Percentiles rank a stretch among this genome's conserved stretches.
These are phyloP conservation scores for Canna indica DNA, from an alignment of 176 grass and related monocot genomes.

Conservation along the genomic window DNA sequence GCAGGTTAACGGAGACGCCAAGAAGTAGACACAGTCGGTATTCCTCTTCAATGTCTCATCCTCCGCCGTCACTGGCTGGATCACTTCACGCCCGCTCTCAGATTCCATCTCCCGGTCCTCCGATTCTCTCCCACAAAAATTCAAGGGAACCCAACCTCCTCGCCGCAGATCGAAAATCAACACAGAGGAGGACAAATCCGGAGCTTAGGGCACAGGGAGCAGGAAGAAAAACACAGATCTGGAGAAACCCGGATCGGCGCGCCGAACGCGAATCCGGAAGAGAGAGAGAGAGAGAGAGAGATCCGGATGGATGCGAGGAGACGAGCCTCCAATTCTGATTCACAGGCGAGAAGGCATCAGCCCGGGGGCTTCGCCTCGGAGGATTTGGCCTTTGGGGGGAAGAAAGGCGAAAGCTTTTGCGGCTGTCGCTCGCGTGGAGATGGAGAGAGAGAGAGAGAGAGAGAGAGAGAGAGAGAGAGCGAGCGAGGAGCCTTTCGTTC, in stretches of 20 bases:
- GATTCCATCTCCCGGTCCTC: background rate
- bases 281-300: no score
- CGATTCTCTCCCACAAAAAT: background rate
- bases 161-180: background rate
- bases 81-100: background rate
- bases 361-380: background rate
- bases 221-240: background rate
- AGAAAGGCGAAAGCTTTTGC: constrained; percentile 1
- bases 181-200: background rate
- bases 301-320: no score
- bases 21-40: constrained; percentile 97
- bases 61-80: constrained; percentile 37
- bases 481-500: no score
- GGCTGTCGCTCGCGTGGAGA: background rate
- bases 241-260: background rate
- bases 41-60: constrained; percentile 72
- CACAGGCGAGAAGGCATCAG: background rate
- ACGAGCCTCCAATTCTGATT: background rate
- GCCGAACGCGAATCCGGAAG: no score
- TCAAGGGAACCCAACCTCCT: constrained; percentile 37
- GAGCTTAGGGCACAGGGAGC: background rate
- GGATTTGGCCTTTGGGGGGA: no score
- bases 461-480: no score
- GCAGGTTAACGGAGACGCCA: constrained; percentile 93
- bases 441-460: no score